These are phyloP conservation scores for Brassica balearica DNA, from an alignment of 441 rosid genomes.

Conservation along the genomic window DNA sequence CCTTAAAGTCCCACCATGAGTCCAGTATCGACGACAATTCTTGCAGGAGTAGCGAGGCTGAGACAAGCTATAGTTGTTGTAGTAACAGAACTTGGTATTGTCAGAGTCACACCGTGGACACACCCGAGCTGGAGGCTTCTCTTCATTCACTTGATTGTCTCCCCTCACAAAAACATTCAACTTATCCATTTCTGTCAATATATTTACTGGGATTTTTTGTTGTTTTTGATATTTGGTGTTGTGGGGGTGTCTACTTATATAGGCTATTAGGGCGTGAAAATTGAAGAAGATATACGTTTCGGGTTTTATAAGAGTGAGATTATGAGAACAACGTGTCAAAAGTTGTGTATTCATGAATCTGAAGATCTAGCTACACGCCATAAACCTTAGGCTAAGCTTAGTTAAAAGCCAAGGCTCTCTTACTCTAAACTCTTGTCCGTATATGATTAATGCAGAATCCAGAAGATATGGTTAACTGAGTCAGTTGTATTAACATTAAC, in stretches of 20 bases:
- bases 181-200: slow-evolving; percentile 34
- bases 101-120: slow-evolving; percentile 78
- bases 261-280: background rate
- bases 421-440: background rate
- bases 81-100: slow-evolving; percentile 85
- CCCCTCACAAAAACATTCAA: background rate
- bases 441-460: background rate
- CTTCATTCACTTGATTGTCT: slow-evolving; percentile 12
- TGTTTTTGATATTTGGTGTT: slow-evolving; percentile 33
- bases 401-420: background rate
- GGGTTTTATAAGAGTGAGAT: background rate
- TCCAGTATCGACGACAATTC: slow-evolving; percentile 84
- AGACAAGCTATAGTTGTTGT: slow-evolving; percentile 75
- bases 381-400: background rate
- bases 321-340: slow-evolving; percentile 1
- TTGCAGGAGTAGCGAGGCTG: slow-evolving; percentile 91
- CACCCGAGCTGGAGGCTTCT: slow-evolving; percentile 46
- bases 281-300: background rate
- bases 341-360: background rate
- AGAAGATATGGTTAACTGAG: background rate
- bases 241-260: slow-evolving; percentile 27
- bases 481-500: background rate
- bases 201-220: slow-evolving; percentile 34
- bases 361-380: background rate
- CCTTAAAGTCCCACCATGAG: slow-evolving; percentile 80